Conservation (phyloP, 202 grass and related monocot genomes). For the Setaria viridis region DNA sequence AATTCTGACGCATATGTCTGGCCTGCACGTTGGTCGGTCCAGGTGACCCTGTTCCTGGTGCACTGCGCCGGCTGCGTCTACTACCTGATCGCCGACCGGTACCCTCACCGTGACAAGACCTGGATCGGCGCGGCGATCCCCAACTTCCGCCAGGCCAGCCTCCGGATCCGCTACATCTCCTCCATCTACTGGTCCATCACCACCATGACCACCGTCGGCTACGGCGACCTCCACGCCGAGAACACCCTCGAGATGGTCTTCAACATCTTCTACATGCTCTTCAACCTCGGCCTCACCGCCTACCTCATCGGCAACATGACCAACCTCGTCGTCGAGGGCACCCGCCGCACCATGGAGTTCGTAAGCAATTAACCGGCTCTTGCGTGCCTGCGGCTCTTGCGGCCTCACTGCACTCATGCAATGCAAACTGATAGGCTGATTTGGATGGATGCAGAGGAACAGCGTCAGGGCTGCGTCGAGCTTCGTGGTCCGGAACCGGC, state of each 20-base stretch:
- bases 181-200: slow-evolving; percentile 97
- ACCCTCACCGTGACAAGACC: slow-evolving; percentile 79
- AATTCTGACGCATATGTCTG: background rate
- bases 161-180: slow-evolving; percentile 92
- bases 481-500: slow-evolving; percentile 80
- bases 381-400: too few species aligned
- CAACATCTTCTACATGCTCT: slow-evolving; percentile 99
- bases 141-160: slow-evolving; percentile 84
- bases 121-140: slow-evolving; percentile 92
- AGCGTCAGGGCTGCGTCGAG: slow-evolving; percentile 81
- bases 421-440: background rate
- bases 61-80: slow-evolving; percentile 91
- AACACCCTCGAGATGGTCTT: slow-evolving; percentile 97
- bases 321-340: slow-evolving; percentile 98
- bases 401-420: too few species aligned
- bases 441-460: slow-evolving; percentile 61
- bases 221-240: slow-evolving; percentile 92
- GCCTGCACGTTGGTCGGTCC: background rate
- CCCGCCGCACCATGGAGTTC: slow-evolving; percentile 96
- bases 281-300: slow-evolving; percentile 86
- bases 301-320: slow-evolving; percentile 99
- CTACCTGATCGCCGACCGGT: slow-evolving; percentile 84
- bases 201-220: slow-evolving; percentile 99
- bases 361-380: slow-evolving; percentile 36
- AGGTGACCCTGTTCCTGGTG: slow-evolving; percentile 95